phyloP scores from a whole-genome alignment of 129 eudicot genomes.

The Silybum marianum region DNA sequence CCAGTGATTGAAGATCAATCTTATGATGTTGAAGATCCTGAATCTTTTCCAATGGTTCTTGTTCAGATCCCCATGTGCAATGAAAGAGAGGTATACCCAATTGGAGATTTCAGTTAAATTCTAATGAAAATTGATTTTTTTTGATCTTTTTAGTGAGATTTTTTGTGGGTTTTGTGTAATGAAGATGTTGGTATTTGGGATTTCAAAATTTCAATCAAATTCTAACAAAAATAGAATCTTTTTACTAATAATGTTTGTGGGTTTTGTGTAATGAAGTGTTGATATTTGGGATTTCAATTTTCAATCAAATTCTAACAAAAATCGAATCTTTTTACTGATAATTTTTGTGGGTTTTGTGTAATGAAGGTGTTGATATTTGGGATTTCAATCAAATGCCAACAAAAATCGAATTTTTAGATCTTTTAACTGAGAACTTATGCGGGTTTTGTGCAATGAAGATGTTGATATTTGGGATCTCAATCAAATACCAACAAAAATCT shows the following conservation, averaged over 20 bases:
- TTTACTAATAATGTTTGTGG: background rate
- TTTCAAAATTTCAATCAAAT: no score
- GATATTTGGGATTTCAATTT: background rate
- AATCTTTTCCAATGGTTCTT: slow-evolving; percentile 82
- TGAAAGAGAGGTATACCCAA: slow-evolving; percentile 77
- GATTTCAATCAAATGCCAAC: no score
- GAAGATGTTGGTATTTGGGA: no score
- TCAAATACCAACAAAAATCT: no score
- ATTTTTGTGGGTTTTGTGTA: slow-evolving; percentile 17
- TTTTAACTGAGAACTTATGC: no score
- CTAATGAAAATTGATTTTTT: no score
- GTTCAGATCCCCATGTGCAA: slow-evolving; percentile 98
- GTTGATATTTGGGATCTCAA: no score
- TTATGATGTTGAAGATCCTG: slow-evolving; percentile 63
- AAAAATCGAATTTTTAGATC: no score
- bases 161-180: no score
- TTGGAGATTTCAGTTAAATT: background rate
- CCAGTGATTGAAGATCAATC: slow-evolving; percentile 51
- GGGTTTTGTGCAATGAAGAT: no score
- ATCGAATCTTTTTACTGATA: slow-evolving; percentile 25
- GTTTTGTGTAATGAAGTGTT: background rate
- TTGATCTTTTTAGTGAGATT: background rate
- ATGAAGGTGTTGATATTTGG: slow-evolving; percentile 47
- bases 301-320: background rate
- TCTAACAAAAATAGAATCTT: no score